These are phyloP conservation scores for Aureococcus anophagefferens DNA, from an alignment of 108 stramenopile genomes.

Conservation along the genomic window DNA sequence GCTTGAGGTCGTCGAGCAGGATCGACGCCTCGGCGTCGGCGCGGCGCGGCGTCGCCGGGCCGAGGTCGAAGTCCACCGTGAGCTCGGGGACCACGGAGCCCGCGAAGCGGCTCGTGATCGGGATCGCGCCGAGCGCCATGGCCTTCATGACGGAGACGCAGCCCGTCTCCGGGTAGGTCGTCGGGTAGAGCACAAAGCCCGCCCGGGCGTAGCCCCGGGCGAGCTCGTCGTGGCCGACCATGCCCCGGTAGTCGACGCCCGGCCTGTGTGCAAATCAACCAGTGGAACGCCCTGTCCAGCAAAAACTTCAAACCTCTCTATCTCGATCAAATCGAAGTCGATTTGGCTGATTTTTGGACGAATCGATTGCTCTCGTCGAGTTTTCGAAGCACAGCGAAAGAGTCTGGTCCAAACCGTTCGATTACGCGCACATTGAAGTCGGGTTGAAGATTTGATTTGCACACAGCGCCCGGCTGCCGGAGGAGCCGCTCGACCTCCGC, in stretches of 20 bases:
- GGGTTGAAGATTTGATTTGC: too few relatives aligned
- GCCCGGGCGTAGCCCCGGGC: slow-evolving; percentile 26
- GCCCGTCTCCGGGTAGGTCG: slow-evolving; percentile 41
- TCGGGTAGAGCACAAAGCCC: slow-evolving; percentile 44
- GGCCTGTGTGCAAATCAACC: too few relatives aligned
- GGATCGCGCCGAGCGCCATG: slow-evolving; percentile 42
- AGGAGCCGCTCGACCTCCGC: slow-evolving; percentile 11
- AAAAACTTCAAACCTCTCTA: too few relatives aligned
- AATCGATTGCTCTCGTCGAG: too few relatives aligned
- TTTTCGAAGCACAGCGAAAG: too few relatives aligned
- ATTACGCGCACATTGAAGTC: too few relatives aligned
- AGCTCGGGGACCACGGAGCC: slow-evolving; percentile 35
- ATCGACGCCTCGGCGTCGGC: not conserved
- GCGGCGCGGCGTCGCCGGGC: slow-evolving; percentile 12
- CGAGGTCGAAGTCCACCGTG: slow-evolving; percentile 27
- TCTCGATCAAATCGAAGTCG: too few relatives aligned
- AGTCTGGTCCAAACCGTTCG: too few relatives aligned
- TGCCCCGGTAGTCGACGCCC: too few relatives aligned
- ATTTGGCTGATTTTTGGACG: too few relatives aligned
- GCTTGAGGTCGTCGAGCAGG: not conserved
- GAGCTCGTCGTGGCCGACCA: slow-evolving; percentile 30
- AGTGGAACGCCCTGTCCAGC: too few relatives aligned
- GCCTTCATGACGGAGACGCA: slow-evolving; percentile 45
- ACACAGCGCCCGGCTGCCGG: slow-evolving; percentile 18
- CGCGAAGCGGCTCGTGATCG: slow-evolving; percentile 35